Conservation (phyloP, 73 alveolate species). For the Loxodes magnus region DNA sequence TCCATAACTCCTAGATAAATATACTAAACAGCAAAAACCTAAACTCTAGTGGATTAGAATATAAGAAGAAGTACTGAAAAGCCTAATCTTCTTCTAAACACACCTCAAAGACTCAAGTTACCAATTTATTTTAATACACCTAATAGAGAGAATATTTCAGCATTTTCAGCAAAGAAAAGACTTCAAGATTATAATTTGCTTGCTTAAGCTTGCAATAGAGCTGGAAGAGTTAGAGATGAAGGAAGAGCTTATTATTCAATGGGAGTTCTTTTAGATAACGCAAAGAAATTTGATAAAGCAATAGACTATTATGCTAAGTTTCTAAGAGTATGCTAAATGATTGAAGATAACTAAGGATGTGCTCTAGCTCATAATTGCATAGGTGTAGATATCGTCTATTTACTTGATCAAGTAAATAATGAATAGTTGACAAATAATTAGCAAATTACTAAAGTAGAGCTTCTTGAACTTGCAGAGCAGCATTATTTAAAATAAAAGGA, state of each 20-base stretch:
- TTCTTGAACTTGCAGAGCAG: conserved; percentile 41
- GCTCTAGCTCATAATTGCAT: conserved; percentile 82
- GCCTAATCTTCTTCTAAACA: too few species aligned
- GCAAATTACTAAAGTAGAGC: not conserved
- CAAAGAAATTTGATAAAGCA: conserved; percentile 57
- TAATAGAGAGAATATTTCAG: conserved; percentile 44
- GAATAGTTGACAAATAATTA: conserved; percentile 8
- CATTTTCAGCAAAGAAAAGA: conserved; percentile 48
- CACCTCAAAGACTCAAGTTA: conserved; percentile 71
- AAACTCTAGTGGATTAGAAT: too few species aligned
- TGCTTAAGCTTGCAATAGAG: conserved; percentile 85
- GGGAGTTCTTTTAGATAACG: conserved; percentile 71
- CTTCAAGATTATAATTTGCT: conserved; percentile 68
- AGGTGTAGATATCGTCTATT: conserved; percentile 63
- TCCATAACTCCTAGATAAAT: too few species aligned
- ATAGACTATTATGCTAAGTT: conserved; percentile 56
- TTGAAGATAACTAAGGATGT: conserved; percentile 74
- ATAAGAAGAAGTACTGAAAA: too few species aligned
- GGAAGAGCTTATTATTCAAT: conserved; percentile 83
- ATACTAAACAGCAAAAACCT: too few species aligned
- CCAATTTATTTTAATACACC: conserved; percentile 81
- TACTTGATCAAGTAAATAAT: conserved; percentile 32
- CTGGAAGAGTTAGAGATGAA: conserved; percentile 81
- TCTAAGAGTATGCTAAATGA: conserved; percentile 52
- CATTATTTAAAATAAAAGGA: conserved; percentile 43